phyloP scores from a whole-genome alignment of 805 yeast genomes.

The Ogataea pilisensis region DNA sequence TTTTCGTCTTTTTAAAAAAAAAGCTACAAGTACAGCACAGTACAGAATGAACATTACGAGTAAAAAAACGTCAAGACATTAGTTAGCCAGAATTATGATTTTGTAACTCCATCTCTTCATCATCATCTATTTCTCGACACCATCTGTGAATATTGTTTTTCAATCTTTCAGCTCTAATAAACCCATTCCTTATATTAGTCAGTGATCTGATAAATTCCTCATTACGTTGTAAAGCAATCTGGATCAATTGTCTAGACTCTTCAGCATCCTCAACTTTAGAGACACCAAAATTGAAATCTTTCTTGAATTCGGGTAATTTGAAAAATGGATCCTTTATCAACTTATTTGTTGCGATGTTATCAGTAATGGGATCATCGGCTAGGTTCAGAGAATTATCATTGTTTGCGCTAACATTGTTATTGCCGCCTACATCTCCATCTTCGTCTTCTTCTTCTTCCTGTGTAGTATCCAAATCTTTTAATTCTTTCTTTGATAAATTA shows the following conservation, averaged over 20 bases:
- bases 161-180: constrained; percentile 73
- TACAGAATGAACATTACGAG: too few relatives aligned
- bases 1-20: too few relatives aligned
- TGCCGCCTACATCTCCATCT: constrained; percentile 21
- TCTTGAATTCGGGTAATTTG: constrained; percentile 49
- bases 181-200: constrained; percentile 65
- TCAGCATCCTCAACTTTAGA: constrained; percentile 55
- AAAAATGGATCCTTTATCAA: constrained; percentile 55
- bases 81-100: too few relatives aligned
- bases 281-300: constrained; percentile 46
- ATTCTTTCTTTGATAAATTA: neutral
- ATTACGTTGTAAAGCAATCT: constrained; percentile 73
- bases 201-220: constrained; percentile 85
- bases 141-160: constrained; percentile 69
- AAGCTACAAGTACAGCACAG: too few relatives aligned
- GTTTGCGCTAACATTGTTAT: constrained; percentile 8
- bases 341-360: constrained; percentile 13
- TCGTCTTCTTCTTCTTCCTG: constrained; percentile 22
- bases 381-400: constrained; percentile 1
- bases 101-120: constrained; percentile 19
- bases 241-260: constrained; percentile 68
- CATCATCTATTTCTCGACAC: constrained; percentile 82
- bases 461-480: constrained; percentile 18
- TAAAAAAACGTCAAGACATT: too few relatives aligned
- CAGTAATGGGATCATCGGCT: constrained; percentile 1